Evolutionary conservation across 495 filamentous ascomycete species (phyloP).

Genomic region (Aspergillus incahuasiensis): DNA sequence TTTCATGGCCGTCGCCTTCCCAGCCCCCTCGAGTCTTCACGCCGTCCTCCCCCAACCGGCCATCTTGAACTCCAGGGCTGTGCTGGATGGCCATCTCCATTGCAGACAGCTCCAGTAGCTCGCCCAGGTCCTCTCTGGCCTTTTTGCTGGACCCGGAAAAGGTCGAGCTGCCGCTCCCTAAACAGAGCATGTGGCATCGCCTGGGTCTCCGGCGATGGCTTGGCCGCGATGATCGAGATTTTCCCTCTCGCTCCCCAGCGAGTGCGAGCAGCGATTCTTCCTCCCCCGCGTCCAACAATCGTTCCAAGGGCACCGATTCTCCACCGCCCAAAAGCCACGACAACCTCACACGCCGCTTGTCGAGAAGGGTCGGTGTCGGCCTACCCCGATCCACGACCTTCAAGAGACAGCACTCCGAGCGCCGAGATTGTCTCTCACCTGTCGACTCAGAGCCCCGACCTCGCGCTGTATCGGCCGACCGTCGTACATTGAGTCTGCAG

Average conservation of each 20-base stretch:
- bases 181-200: conserved; percentile 50
- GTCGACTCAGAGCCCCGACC: conserved; percentile 57
- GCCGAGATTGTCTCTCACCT: conserved; percentile 64
- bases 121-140: conserved; percentile 30
- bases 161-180: conserved; percentile 29
- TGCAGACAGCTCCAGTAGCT: conserved; percentile 39
- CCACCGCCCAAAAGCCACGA: conserved; percentile 29
- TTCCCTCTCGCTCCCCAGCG: conserved; percentile 20
- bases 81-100: conserved; percentile 45
- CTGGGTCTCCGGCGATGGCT: conserved; percentile 44
- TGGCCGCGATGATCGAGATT: conserved; percentile 44
- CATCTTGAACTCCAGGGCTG: conserved; percentile 13
- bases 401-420: conserved; percentile 76
- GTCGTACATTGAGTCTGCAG: conserved; percentile 48
- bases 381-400: conserved; percentile 72
- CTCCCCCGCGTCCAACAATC: conserved; percentile 18
- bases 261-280: conserved; percentile 10
- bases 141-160: conserved; percentile 34
- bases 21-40: conserved; percentile 32
- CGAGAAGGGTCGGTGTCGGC: conserved; percentile 71
- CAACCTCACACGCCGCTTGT: conserved; percentile 51
- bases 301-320: conserved; percentile 16
- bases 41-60: conserved; percentile 30
- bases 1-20: conserved; percentile 35
- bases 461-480: conserved; percentile 70